Percentiles rank a stretch among this genome's conserved stretches.
Evolutionary conservation across 2,329 filamentous ascomycete genomes (phyloP).

Genomic region (Ophiostoma angusticollis): DNA sequence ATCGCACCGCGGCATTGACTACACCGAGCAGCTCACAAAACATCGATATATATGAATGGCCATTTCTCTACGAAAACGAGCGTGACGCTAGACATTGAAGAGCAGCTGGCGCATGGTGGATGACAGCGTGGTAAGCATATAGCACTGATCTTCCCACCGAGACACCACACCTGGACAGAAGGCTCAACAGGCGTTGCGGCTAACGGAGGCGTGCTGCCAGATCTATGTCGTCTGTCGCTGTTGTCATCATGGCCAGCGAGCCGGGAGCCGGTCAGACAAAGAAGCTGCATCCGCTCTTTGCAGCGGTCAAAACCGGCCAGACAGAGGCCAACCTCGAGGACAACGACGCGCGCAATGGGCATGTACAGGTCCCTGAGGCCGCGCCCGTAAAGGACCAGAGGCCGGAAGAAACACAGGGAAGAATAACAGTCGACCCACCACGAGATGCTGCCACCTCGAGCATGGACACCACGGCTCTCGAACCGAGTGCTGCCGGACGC

Average conservation of each 20-base stretch:
- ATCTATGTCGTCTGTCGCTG: constrained; percentile 31
- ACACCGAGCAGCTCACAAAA: not conserved
- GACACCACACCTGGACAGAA: too few species aligned
- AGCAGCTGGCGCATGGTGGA: not conserved
- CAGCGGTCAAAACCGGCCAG: constrained; percentile 16
- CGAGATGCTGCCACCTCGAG: too few species aligned
- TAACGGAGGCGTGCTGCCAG: not conserved
- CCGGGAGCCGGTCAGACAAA: constrained; percentile 22
- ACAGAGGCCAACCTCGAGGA: constrained; percentile 3
- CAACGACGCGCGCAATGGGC: not conserved
- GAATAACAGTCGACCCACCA: too few species aligned
- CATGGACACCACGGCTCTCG: too few species aligned
- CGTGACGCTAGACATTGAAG: not conserved
- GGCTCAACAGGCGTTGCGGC: too few species aligned
- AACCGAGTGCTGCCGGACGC: too few species aligned
- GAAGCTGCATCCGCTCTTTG: constrained; percentile 45
- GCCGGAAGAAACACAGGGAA: too few species aligned
- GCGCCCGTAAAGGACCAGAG: not conserved
- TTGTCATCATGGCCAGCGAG: constrained; percentile 33
- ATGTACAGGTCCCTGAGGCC: not conserved
- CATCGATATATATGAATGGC: not conserved
- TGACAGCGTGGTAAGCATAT: constrained; percentile 3
- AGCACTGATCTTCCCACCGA: too few species aligned
- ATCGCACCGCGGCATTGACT: not conserved
- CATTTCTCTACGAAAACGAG: not conserved